Percentiles rank a stretch among this genome's conserved stretches.
These are phyloP conservation scores for Citrus mangshanensis DNA, from an alignment of 345 rosid species.

Conservation along the genomic window DNA sequence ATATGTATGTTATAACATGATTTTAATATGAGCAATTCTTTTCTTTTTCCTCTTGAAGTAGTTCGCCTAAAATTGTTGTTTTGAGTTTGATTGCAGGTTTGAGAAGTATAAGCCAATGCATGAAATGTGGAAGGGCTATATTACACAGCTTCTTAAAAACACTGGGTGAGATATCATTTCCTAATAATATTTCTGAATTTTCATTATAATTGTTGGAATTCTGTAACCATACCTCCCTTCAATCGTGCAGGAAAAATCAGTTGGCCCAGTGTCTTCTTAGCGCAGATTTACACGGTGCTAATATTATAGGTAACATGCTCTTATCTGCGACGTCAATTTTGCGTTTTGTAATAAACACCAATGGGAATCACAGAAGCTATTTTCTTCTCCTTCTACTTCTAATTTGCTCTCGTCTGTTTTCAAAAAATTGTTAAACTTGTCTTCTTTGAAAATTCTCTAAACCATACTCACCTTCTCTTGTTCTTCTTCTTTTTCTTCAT, in stretches of 20 bases:
- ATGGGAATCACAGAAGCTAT: neutral
- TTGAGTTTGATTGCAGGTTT: conserved; percentile 42
- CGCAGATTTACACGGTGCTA: conserved; percentile 73
- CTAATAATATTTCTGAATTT: neutral
- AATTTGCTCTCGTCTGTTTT: neutral
- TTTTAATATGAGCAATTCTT: neutral
- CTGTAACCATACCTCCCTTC: neutral
- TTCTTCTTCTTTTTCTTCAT: too few relatives aligned
- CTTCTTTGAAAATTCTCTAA: neutral
- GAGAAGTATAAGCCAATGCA: conserved; percentile 64
- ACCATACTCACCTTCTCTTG: too few relatives aligned
- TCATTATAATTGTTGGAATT: neutral
- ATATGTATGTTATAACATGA: neutral
- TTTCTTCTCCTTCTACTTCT: neutral
- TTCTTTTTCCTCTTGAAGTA: neutral
- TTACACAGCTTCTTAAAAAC: conserved; percentile 47
- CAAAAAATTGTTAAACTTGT: too few relatives aligned
- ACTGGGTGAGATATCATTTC: conserved; percentile 40
- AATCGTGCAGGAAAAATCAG: conserved; percentile 51
- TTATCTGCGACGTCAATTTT: neutral
- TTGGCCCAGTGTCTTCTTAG: conserved; percentile 41
- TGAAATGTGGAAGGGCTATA: conserved; percentile 67
- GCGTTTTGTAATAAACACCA: neutral
- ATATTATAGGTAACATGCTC: conserved; percentile 42
- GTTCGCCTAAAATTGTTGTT: neutral